phyloP scores from a whole-genome alignment of 2,329 filamentous ascomycete species.

The Talaromyces verruculosus region DNA sequence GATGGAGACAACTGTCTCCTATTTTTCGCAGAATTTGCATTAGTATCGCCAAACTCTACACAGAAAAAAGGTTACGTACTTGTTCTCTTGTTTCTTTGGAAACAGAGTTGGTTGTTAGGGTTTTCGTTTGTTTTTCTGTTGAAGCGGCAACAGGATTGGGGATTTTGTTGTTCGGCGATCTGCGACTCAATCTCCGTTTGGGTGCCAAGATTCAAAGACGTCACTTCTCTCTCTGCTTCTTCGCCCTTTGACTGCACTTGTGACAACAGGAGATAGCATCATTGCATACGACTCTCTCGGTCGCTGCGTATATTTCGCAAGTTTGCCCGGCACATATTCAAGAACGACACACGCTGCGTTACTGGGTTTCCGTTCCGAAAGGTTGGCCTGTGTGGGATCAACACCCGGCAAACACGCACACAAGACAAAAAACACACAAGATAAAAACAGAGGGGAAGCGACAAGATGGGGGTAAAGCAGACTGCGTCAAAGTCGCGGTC shows the following conservation, averaged over 20 bases:
- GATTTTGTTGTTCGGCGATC: constrained; percentile 7
- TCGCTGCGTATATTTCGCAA: background rate
- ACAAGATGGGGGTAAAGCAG: constrained; percentile 3
- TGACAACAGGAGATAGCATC: background rate
- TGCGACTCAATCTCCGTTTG: constrained; percentile 2
- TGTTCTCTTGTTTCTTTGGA: background rate
- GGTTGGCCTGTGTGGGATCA: constrained; percentile 6
- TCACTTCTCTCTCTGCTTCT: background rate
- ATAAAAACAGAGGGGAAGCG: background rate
- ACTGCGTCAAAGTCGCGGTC: background rate
- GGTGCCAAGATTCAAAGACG: constrained; percentile 10
- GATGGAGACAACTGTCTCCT: background rate
- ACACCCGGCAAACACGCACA: background rate
- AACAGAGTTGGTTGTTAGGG: background rate
- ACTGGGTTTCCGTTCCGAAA: background rate
- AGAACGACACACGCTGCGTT: background rate
- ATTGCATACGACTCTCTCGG: background rate
- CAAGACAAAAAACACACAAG: background rate
- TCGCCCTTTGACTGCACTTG: background rate
- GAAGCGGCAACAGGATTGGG: background rate
- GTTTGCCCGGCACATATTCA: background rate
- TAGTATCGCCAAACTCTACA: background rate
- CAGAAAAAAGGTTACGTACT: background rate
- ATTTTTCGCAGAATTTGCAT: background rate
- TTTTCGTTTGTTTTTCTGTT: background rate